Conservation (phyloP, 306 rosid species). For the Cucurbita moschata region DNA sequence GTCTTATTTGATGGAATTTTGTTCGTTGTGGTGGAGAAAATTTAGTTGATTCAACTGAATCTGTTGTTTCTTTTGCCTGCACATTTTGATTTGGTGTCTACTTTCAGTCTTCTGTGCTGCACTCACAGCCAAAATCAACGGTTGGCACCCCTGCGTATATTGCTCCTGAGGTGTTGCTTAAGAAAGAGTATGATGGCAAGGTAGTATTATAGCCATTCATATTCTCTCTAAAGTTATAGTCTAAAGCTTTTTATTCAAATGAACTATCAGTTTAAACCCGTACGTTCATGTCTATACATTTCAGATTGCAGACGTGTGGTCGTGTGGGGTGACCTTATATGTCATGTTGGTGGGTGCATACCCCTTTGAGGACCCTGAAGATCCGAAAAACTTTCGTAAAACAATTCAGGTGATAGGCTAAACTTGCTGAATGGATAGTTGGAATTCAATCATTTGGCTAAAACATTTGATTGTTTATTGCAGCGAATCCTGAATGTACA, state of each 20-base stretch:
- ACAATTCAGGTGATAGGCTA: constrained; percentile 51
- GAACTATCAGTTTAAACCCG: neutral
- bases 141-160: constrained; percentile 97
- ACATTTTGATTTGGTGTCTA: constrained; percentile 14
- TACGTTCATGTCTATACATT: neutral
- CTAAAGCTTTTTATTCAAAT: neutral
- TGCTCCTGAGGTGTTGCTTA: constrained; percentile 91
- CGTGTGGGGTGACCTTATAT: constrained; percentile 95
- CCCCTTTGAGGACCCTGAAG: constrained; percentile 93
- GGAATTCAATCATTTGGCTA: constrained; percentile 1
- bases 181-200: constrained; percentile 98
- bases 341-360: constrained; percentile 98
- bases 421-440: neutral
- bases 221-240: neutral
- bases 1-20: neutral
- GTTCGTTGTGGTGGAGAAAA: neutral
- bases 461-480: constrained; percentile 15
- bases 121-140: constrained; percentile 93
- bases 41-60: neutral
- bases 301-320: constrained; percentile 98
- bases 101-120: constrained; percentile 79
- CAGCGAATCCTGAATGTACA: constrained; percentile 93
- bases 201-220: constrained; percentile 17
- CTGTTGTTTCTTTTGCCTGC: constrained; percentile 4
- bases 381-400: constrained; percentile 90